Conservation (phyloP, 129 eudicot species). For the Helichrysum umbraculigerum region DNA sequence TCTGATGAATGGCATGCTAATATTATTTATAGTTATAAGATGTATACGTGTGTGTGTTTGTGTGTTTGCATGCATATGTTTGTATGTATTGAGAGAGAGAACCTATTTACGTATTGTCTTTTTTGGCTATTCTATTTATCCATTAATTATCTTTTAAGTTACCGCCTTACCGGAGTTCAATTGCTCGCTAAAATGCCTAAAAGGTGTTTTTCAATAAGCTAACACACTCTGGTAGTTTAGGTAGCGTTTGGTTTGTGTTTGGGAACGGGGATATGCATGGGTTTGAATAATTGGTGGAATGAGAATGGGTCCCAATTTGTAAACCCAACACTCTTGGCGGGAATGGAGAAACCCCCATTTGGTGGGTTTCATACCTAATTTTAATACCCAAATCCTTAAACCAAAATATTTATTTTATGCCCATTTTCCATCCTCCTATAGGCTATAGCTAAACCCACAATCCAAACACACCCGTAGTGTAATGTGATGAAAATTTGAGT, state of each 20-base stretch:
- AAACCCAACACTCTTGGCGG: background rate
- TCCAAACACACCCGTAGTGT: background rate
- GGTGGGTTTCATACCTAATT: background rate
- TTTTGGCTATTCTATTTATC: too few relatives aligned
- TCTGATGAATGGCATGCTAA: conserved; percentile 14
- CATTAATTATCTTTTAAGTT: too few relatives aligned
- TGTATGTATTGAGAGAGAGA: too few relatives aligned
- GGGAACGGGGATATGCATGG: background rate
- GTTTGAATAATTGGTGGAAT: background rate
- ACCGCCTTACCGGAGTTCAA: too few relatives aligned
- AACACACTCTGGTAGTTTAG: background rate
- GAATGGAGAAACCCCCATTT: background rate
- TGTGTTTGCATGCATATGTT: too few relatives aligned
- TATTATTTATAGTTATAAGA: background rate
- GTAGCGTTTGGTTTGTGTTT: background rate
- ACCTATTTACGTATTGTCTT: too few relatives aligned
- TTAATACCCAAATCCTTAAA: background rate
- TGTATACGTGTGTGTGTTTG: background rate
- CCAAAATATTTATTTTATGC: background rate
- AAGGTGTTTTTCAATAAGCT: background rate
- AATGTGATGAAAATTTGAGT: background rate
- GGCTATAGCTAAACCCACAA: background rate
- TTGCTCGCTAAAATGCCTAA: too few relatives aligned
- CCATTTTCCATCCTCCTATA: background rate
- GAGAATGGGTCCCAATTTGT: background rate